A percentile compares a stretch with the other conserved stretches of the same genome.
These are phyloP conservation scores for Linnemannia elongata DNA, from an alignment of 192 early-diverging fungal genomes.

Conservation along the genomic window DNA sequence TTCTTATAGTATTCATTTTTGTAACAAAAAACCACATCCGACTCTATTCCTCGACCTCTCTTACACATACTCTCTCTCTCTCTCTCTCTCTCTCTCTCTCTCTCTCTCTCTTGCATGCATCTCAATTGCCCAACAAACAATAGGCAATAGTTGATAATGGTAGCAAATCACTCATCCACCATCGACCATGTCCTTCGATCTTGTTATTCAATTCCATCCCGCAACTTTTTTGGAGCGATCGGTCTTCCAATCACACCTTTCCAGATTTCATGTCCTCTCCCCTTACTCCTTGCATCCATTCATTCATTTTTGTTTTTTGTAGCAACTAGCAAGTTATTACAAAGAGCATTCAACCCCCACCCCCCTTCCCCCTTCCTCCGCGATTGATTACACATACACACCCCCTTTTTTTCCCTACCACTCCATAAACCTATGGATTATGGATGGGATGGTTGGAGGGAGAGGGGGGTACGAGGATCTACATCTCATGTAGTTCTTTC, in stretches of 20 bases:
- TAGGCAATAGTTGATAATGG: neutral
- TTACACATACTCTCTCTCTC: too few species aligned
- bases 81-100: too few species aligned
- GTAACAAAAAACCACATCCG: neutral
- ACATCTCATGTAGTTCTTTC: conserved; percentile 12
- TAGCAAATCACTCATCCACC: neutral
- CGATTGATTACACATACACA: neutral
- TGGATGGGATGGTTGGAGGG: neutral
- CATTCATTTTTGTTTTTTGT: neutral
- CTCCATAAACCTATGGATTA: neutral
- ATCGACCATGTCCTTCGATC: neutral
- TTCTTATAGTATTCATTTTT: neutral
- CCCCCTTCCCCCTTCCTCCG: neutral
- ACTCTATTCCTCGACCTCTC: too few species aligned
- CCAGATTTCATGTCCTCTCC: neutral
- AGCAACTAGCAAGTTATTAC: neutral
- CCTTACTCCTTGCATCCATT: neutral
- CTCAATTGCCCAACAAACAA: neutral
- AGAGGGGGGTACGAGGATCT: neutral
- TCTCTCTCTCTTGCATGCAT: neutral
- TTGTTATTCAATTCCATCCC: conserved; percentile 2
- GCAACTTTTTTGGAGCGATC: neutral
- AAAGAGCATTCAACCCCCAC: neutral
- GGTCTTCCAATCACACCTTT: neutral
- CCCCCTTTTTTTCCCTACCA: neutral